These are phyloP conservation scores for Papiliotrema laurentii DNA, from an alignment of 1,284 basidiomycete species.

Conservation along the genomic window DNA sequence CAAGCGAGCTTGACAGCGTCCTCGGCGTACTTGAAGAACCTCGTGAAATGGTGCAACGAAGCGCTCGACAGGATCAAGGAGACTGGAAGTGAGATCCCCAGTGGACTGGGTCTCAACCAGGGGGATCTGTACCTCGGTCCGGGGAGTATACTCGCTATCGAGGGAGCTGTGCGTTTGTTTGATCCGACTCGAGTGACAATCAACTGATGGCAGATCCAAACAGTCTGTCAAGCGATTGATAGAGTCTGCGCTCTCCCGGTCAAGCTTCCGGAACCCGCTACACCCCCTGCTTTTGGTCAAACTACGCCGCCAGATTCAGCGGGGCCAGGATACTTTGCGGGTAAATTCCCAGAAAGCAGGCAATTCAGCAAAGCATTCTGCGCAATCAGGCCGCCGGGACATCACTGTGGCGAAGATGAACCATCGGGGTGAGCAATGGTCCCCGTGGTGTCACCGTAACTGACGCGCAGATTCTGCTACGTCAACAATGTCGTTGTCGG, in stretches of 20 bases:
- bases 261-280: conserved; percentile 15
- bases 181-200: no score
- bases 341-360: neutral
- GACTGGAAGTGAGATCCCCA: conserved; percentile 73
- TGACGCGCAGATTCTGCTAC: conserved; percentile 64
- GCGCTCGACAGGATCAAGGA: conserved; percentile 62
- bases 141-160: conserved; percentile 53
- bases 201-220: conserved; percentile 44
- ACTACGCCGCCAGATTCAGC: neutral
- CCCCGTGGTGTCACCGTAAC: neutral
- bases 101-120: conserved; percentile 61
- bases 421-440: conserved; percentile 62
- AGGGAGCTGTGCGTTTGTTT: conserved; percentile 45
- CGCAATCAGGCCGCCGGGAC: conserved; percentile 79
- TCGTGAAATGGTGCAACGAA: conserved; percentile 57
- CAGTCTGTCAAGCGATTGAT: conserved; percentile 81
- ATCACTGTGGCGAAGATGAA: conserved; percentile 81
- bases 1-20: conserved; percentile 11
- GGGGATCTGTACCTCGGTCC: conserved; percentile 65
- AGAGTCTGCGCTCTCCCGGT: conserved; percentile 27
- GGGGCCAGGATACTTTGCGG: neutral
- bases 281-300: conserved; percentile 11
- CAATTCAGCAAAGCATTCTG: conserved; percentile 63
- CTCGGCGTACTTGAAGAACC: conserved; percentile 37
- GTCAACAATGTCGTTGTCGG: conserved; percentile 89